A percentile compares a stretch with the other conserved stretches of the same genome.
Conservation (phyloP, 352 stramenopile species). For the Phytophthora aleatoria region DNA sequence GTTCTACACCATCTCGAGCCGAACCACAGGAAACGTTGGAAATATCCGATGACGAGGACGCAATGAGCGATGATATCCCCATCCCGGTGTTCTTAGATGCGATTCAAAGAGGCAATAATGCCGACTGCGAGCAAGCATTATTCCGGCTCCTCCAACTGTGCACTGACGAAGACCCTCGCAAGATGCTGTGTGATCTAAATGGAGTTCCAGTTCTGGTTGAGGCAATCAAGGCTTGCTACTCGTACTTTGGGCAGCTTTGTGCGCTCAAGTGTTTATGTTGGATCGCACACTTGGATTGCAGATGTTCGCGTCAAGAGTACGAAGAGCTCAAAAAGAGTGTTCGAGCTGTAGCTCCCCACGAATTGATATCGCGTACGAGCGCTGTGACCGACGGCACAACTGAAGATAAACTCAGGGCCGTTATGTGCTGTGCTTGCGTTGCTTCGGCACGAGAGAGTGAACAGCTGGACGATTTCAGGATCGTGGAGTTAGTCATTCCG, state of each 20-base stretch:
- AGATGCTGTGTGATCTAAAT: slow-evolving; percentile 2
- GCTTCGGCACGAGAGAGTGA: slow-evolving; percentile 3
- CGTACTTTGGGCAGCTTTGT: slow-evolving; percentile 10
- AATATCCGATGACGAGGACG: slow-evolving; percentile 1
- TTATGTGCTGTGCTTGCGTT: slow-evolving; percentile 6
- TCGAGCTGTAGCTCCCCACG: background rate
- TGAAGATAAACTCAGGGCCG: slow-evolving; percentile 1
- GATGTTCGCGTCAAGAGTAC: slow-evolving; percentile 4
- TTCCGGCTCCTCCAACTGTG: slow-evolving; percentile 3
- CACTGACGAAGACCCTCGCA: slow-evolving; percentile 2
- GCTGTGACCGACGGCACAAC: background rate
- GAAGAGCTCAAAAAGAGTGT: slow-evolving; percentile 6
- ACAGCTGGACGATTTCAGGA: slow-evolving; percentile 3
- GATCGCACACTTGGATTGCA: slow-evolving; percentile 9
- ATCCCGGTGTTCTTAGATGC: slow-evolving; percentile 3
- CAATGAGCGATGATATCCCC: background rate
- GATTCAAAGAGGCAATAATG: background rate
- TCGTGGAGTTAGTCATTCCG: slow-evolving; percentile 4
- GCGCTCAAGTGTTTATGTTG: slow-evolving; percentile 8
- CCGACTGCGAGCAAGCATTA: slow-evolving; percentile 5
- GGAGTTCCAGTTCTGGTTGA: slow-evolving; percentile 3
- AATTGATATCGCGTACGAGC: slow-evolving; percentile 3
- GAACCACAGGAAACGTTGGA: background rate
- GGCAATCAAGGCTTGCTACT: background rate
- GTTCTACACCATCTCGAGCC: background rate